Conservation (phyloP, 768 basidiomycete species). For the Boletus reticulatus region DNA sequence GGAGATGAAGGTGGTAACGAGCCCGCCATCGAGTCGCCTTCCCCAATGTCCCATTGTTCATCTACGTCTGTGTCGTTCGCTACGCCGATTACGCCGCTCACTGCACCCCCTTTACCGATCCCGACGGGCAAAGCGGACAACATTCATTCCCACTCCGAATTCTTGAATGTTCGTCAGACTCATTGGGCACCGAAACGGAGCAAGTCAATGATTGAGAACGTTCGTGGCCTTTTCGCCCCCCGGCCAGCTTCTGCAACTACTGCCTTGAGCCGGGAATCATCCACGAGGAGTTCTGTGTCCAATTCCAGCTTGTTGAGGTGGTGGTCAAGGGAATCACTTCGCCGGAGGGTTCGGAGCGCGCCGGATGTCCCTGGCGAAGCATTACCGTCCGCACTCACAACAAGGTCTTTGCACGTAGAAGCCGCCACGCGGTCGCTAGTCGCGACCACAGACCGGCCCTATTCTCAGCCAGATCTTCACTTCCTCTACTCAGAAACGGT, state of each 20-base stretch:
- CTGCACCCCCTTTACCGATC: conserved; percentile 14
- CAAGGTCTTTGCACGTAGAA: conserved; percentile 24
- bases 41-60: conserved; percentile 40
- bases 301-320: conserved; percentile 39
- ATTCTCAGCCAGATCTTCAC: conserved; percentile 33
- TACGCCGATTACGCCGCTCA: conserved; percentile 24
- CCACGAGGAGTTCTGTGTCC: conserved; percentile 27
- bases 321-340: conserved; percentile 49
- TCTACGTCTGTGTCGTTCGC: conserved; percentile 31
- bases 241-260: conserved; percentile 42
- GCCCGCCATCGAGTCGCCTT: conserved; percentile 29
- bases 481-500: conserved; percentile 17
- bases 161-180: conserved; percentile 21
- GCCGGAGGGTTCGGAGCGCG: conserved; percentile 52
- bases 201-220: conserved; percentile 59
- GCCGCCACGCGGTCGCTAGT: conserved; percentile 7
- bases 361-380: conserved; percentile 41
- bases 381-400: conserved; percentile 24
- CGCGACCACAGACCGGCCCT: conserved; percentile 17
- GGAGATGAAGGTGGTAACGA: conserved; percentile 26
- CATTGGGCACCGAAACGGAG: conserved; percentile 39
- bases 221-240: conserved; percentile 57
- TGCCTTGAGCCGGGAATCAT: conserved; percentile 27
- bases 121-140: conserved; percentile 9
- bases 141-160: conserved; percentile 28